A percentile compares a stretch with the other conserved stretches of the same genome.
phyloP scores from a whole-genome alignment of 805 yeast species.

The Starmerella stigmatis region DNA sequence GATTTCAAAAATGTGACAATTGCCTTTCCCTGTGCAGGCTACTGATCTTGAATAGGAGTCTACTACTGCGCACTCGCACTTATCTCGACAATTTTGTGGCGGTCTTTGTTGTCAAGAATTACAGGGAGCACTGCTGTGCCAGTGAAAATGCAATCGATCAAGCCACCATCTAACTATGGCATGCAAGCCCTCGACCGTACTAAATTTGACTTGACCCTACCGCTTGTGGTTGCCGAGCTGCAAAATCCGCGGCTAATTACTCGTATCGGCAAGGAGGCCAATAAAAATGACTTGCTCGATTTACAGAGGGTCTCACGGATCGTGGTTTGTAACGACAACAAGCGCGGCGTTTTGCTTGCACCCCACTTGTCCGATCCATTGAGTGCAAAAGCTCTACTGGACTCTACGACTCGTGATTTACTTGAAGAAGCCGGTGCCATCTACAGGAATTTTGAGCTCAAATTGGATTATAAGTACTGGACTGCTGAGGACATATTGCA shows the following conservation, averaged over 20 bases:
- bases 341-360: constrained; percentile 51
- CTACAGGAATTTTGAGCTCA: constrained; percentile 44
- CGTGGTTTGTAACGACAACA: constrained; percentile 34
- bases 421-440: constrained; percentile 40
- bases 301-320: constrained; percentile 65
- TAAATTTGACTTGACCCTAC: constrained; percentile 48
- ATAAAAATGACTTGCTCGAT: constrained; percentile 47
- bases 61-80: no score
- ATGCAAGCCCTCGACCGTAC: constrained; percentile 59
- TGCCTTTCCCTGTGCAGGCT: no score
- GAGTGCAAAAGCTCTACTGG: constrained; percentile 31
- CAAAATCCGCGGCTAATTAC: constrained; percentile 56
- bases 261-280: constrained; percentile 47
- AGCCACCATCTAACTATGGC: constrained; percentile 59
- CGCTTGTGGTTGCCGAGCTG: constrained; percentile 57
- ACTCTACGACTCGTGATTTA: constrained; percentile 37
- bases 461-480: constrained; percentile 72
- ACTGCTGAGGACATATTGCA: constrained; percentile 73
- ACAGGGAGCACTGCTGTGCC: not conserved
- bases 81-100: not conserved
- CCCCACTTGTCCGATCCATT: constrained; percentile 32
- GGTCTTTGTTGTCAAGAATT: not conserved
- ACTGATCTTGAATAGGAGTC: no score
- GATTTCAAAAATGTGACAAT: no score
- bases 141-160: not conserved